These are phyloP conservation scores for Gaeumannomyces tritici DNA, from an alignment of 2,329 filamentous ascomycete species.

Conservation along the genomic window DNA sequence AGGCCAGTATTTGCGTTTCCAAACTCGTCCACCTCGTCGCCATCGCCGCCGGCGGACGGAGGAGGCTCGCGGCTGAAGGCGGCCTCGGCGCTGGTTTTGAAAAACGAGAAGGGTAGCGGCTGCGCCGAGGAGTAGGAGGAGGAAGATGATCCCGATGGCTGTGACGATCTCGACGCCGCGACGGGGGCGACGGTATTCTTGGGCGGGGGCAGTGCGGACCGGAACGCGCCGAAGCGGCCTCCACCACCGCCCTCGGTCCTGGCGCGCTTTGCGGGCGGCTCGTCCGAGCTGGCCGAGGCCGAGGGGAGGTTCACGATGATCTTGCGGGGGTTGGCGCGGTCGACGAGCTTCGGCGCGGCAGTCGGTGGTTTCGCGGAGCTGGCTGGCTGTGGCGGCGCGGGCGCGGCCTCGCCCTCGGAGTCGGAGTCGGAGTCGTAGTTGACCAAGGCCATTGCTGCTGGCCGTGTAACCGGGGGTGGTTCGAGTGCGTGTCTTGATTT, in stretches of 20 bases:
- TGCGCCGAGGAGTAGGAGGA: not conserved
- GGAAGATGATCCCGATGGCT: not conserved
- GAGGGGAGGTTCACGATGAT: slow-evolving; percentile 72
- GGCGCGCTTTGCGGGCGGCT: slow-evolving; percentile 62
- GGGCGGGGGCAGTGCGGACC: slow-evolving; percentile 76
- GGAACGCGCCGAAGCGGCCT: slow-evolving; percentile 70
- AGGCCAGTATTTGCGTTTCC: not conserved
- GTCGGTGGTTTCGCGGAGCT: slow-evolving; percentile 5
- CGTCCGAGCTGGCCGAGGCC: slow-evolving; percentile 25
- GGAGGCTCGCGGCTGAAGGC: slow-evolving; percentile 59
- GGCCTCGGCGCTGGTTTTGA: slow-evolving; percentile 77
- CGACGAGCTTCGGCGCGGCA: slow-evolving; percentile 60
- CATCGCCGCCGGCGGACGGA: slow-evolving; percentile 5
- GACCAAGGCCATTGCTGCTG: slow-evolving; percentile 39
- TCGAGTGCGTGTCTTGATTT: not conserved
- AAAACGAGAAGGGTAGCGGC: slow-evolving; percentile 45
- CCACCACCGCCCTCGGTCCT: slow-evolving; percentile 39
- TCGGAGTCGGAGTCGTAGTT: slow-evolving; percentile 80
- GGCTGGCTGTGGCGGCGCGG: not conserved
- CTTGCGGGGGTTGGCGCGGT: slow-evolving; percentile 71
- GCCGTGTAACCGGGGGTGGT: no score
- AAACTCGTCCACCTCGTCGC: not conserved
- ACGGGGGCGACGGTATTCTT: slow-evolving; percentile 44
- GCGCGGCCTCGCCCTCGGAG: slow-evolving; percentile 37
- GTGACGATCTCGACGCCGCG: slow-evolving; percentile 9